phyloP scores from a whole-genome alignment of 441 rosid species.

The Viola pubescens region DNA sequence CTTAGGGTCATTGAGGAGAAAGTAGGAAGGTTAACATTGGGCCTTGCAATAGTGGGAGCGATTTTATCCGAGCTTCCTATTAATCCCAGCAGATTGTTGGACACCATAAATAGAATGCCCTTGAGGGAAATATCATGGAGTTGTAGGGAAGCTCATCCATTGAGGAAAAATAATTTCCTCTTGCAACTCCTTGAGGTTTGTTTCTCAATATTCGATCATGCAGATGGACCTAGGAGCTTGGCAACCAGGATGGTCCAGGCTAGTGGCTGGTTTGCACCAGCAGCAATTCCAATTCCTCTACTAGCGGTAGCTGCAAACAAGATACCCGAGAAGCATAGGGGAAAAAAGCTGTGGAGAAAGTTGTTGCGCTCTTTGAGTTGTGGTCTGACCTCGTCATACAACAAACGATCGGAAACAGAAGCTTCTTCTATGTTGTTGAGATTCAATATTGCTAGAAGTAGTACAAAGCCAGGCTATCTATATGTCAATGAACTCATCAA shows the following conservation, averaged over 20 bases:
- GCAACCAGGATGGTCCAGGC: conserved; percentile 83
- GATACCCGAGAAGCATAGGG: conserved; percentile 58
- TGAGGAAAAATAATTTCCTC: conserved; percentile 49
- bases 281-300: conserved; percentile 61
- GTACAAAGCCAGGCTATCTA: conserved; percentile 50
- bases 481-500: conserved; percentile 59
- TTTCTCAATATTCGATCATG: conserved; percentile 88
- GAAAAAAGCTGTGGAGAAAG: conserved; percentile 48
- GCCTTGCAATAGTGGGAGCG: conserved; percentile 76
- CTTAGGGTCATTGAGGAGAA: conserved; percentile 77
- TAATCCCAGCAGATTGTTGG: conserved; percentile 75
- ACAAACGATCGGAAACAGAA: conserved; percentile 64
- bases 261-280: conserved; percentile 90
- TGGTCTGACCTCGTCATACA: conserved; percentile 52
- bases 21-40: conserved; percentile 64
- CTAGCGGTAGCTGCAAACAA: conserved; percentile 68
- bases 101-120: conserved; percentile 80
- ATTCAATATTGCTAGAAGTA: conserved; percentile 70
- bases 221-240: conserved; percentile 76
- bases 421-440: conserved; percentile 75
- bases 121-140: conserved; percentile 51
- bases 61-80: conserved; percentile 82
- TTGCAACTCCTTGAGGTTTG: conserved; percentile 87
- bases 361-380: conserved; percentile 53
- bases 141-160: conserved; percentile 38